These are phyloP conservation scores for Baudoinia panamericana DNA, from an alignment of 495 filamentous ascomycete species.

Conservation along the genomic window DNA sequence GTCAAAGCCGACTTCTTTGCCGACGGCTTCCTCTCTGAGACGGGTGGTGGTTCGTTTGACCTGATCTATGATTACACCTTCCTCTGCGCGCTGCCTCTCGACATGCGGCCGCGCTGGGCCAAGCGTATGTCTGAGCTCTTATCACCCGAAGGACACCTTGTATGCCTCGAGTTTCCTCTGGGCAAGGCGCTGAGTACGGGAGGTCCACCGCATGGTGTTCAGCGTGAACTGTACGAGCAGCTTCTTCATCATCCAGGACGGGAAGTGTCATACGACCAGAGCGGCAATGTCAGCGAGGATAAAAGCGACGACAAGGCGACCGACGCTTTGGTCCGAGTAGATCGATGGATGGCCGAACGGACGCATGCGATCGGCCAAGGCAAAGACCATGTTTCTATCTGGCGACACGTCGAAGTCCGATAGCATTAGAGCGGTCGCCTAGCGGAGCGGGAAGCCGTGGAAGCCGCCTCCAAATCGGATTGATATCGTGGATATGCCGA, in stretches of 20 bases:
- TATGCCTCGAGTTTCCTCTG: slow-evolving; percentile 74
- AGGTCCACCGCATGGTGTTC: slow-evolving; percentile 59
- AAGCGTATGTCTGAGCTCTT: slow-evolving; percentile 52
- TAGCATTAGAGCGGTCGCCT: too few species aligned
- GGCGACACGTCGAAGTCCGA: slow-evolving; percentile 28
- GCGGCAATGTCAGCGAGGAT: slow-evolving; percentile 40
- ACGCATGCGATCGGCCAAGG: slow-evolving; percentile 53
- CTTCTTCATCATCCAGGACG: slow-evolving; percentile 54
- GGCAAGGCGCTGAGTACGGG: slow-evolving; percentile 46
- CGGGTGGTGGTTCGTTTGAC: slow-evolving; percentile 46
- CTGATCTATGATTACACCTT: slow-evolving; percentile 82
- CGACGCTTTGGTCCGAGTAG: slow-evolving; percentile 44
- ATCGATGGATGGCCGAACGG: slow-evolving; percentile 50
- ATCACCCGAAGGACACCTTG: slow-evolving; percentile 44
- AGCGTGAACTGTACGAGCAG: slow-evolving; percentile 49
- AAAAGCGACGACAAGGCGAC: slow-evolving; percentile 31
- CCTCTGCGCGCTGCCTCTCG: slow-evolving; percentile 59
- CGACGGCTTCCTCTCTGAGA: slow-evolving; percentile 38
- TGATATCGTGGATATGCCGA: too few species aligned
- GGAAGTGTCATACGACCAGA: slow-evolving; percentile 46
- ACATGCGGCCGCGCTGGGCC: slow-evolving; percentile 56
- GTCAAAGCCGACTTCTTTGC: slow-evolving; percentile 61
- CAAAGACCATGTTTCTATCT: slow-evolving; percentile 43
- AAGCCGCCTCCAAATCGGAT: too few species aligned
- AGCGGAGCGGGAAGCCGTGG: too few species aligned